These are phyloP conservation scores for Candolleomyces eurysporus DNA, from an alignment of 768 basidiomycete species.

Conservation along the genomic window DNA sequence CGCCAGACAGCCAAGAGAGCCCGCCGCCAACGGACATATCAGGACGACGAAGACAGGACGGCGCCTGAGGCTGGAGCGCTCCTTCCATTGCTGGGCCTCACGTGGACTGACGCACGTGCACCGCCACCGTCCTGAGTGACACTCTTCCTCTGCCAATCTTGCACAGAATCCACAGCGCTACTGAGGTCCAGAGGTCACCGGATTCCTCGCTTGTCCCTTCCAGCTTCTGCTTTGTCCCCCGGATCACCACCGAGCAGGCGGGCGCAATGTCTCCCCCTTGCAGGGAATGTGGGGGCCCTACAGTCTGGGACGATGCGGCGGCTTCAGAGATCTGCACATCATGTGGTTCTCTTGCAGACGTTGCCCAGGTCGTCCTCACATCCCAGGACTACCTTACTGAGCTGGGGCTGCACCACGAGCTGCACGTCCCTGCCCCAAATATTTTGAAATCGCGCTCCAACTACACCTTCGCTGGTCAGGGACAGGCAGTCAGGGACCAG, in stretches of 20 bases:
- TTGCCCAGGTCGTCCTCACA: constrained; percentile 59
- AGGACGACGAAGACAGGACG: background rate
- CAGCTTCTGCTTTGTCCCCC: background rate
- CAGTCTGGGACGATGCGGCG: constrained; percentile 55
- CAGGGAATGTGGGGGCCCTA: constrained; percentile 50
- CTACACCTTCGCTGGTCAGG: constrained; percentile 65
- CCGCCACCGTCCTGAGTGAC: constrained; percentile 7
- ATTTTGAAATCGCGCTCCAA: constrained; percentile 51
- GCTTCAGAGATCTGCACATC: constrained; percentile 61
- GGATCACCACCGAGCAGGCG: constrained; percentile 8
- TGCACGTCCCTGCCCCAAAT: constrained; percentile 32
- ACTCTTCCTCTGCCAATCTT: no score
- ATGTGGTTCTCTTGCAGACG: constrained; percentile 72
- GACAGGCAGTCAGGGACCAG: constrained; percentile 60
- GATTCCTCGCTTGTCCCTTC: background rate
- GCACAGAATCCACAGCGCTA: no score
- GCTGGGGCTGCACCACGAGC: constrained; percentile 28
- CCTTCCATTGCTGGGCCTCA: no score
- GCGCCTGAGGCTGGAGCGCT: no score
- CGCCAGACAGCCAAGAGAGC: background rate
- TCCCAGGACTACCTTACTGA: constrained; percentile 36
- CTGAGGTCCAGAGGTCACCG: background rate
- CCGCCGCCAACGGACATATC: no score
- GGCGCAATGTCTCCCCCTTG: constrained; percentile 39
- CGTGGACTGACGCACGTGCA: constrained; percentile 1